Evolutionary conservation across 257 asterid genomes (phyloP).

Genomic region (Solanum clarkiae): DNA sequence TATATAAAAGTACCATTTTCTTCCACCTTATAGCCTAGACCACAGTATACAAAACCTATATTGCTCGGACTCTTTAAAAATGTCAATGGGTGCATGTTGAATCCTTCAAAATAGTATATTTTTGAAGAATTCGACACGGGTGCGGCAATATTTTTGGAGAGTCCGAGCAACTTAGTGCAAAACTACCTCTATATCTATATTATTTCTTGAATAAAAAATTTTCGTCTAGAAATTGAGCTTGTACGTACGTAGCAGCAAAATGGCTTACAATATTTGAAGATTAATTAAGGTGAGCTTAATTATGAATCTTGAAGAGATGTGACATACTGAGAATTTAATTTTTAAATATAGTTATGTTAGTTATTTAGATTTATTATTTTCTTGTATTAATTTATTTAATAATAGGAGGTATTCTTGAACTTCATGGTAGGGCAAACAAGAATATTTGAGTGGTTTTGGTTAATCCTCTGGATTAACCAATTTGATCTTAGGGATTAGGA

Average conservation of each 20-base stretch:
- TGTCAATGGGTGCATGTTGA: no score
- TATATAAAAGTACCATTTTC: background rate
- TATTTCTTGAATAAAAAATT: background rate
- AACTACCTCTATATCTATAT: background rate
- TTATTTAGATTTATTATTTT: background rate
- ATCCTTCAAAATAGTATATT: no score
- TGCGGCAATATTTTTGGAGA: no score
- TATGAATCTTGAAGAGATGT: background rate
- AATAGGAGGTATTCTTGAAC: background rate
- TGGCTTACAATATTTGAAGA: background rate
- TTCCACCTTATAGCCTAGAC: background rate
- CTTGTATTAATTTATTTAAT: background rate
- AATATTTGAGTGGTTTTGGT: background rate
- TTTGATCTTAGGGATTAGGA: background rate
- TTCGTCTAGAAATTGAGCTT: background rate
- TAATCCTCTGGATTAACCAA: background rate
- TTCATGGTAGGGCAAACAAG: background rate
- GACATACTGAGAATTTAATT: background rate
- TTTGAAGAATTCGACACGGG: no score
- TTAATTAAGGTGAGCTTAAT: background rate
- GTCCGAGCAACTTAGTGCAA: no score
- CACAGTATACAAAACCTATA: background rate
- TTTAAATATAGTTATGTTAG: background rate
- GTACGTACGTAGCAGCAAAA: background rate
- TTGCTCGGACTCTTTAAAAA: no score